phyloP scores from a whole-genome alignment of 2,329 filamentous ascomycete species.

The Aureobasidium namibiae region DNA sequence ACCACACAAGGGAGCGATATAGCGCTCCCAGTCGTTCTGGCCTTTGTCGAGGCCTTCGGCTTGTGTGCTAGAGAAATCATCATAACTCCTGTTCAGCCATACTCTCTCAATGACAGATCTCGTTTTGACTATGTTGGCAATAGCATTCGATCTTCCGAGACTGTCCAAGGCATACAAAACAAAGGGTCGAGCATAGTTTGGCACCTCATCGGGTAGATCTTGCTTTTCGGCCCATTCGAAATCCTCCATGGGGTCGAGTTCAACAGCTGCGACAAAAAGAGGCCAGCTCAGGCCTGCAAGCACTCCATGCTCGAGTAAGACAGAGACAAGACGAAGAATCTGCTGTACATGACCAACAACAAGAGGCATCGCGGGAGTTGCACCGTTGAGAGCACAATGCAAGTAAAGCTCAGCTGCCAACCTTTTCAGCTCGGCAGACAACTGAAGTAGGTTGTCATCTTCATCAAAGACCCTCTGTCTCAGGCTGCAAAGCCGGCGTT shows the following conservation, averaged over 20 bases:
- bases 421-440: slow-evolving; percentile 36
- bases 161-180: slow-evolving; percentile 33
- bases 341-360: slow-evolving; percentile 21
- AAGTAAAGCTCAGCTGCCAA: slow-evolving; percentile 39
- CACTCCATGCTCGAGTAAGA: slow-evolving; percentile 27
- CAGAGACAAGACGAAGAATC: slow-evolving; percentile 29
- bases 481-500: slow-evolving; percentile 26
- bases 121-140: slow-evolving; percentile 38
- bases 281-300: slow-evolving; percentile 34
- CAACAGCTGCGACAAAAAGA: slow-evolving; percentile 37
- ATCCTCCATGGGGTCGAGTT: slow-evolving; percentile 30
- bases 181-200: slow-evolving; percentile 29
- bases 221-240: slow-evolving; percentile 24
- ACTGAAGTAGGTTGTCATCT: slow-evolving; percentile 27
- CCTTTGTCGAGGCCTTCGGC: slow-evolving; percentile 18
- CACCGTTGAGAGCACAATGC: slow-evolving; percentile 37
- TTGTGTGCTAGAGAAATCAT: slow-evolving; percentile 14
- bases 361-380: slow-evolving; percentile 32
- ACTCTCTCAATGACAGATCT: slow-evolving; percentile 40
- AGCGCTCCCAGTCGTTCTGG: slow-evolving; percentile 35
- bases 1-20: slow-evolving; percentile 34
- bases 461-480: slow-evolving; percentile 27
- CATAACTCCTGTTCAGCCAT: slow-evolving; percentile 38
- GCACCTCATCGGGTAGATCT: slow-evolving; percentile 16
- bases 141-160: slow-evolving; percentile 35